Evolutionary conservation across 1,284 basidiomycete species (phyloP), one percentile per base, ranked within the genome.

Genomic region (Xanthoconium separans): DNA sequence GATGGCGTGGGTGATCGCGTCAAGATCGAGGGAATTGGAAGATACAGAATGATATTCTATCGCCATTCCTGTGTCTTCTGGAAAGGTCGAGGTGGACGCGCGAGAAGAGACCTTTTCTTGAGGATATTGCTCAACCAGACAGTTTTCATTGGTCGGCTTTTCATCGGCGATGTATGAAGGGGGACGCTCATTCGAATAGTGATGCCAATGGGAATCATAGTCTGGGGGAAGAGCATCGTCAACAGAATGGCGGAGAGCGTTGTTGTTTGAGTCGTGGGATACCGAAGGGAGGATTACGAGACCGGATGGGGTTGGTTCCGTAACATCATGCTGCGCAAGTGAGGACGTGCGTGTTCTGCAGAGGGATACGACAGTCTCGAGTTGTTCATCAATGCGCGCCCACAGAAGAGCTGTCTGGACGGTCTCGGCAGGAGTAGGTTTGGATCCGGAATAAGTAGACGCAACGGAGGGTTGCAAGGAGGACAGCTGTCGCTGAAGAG

Each of bases 1-100:
- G 59, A 97, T 95, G 20, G 93, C 93, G 65, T 83, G 79, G 0
- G 90, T 84, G 40, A 96, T 84, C 6, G 82, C 79, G 61, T 95
- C 93, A 20, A 96, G 75, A 64, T 96, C 94, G 87, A 75, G 51
- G 78, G 79, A 83, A 84, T 86, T 44, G 20, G 58, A 50, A 42
- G 59, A 49, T 4, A 13, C 6, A 9, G 52, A 8, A 13, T 29
- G 51, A 1, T 44, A 91, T 66, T 93, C 89, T 65, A 78, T 70
- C n/a, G 53, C 68, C 20, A 65, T 58, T 53, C 48, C 48, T 0
- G 41, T 34, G 1, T 43, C 30, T 18, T 29, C 31, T 7, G 29
- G 34, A 8, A 27, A 3, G 13, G 11, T 20, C 3, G 46, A 55
- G 22, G 48, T 48, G 1, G 56, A 55, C 3, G 42, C n/a, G 6